phyloP scores from a whole-genome alignment of 495 filamentous ascomycete genomes.

The Xylaria cubensis region DNA sequence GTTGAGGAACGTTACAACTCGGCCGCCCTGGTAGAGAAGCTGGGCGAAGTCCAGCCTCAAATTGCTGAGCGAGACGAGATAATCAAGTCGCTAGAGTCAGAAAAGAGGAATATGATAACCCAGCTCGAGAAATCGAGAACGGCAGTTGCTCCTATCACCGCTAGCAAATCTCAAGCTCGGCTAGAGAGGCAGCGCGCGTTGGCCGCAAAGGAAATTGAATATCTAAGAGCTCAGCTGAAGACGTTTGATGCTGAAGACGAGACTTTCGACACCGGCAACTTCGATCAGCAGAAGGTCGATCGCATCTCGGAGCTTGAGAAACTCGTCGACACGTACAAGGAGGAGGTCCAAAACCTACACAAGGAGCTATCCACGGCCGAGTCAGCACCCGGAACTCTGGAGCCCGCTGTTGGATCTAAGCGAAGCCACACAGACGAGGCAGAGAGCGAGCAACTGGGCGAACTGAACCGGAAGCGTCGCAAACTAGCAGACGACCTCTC shows the following conservation, averaged over 20 bases:
- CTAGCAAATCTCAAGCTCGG: slow-evolving; percentile 69
- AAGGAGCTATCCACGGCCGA: slow-evolving; percentile 73
- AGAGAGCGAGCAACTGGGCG: slow-evolving; percentile 78
- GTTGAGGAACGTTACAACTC: slow-evolving; percentile 82
- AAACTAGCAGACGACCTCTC: slow-evolving; percentile 81
- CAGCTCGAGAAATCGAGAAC: slow-evolving; percentile 76
- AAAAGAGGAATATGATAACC: slow-evolving; percentile 62
- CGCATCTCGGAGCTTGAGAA: slow-evolving; percentile 84
- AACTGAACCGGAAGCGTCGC: slow-evolving; percentile 82
- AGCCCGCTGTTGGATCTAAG: slow-evolving; percentile 59
- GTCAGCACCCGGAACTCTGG: slow-evolving; percentile 38
- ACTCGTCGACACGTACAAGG: slow-evolving; percentile 85
- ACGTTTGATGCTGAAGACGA: slow-evolving; percentile 88
- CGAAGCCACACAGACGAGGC: slow-evolving; percentile 60
- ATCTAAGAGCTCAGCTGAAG: slow-evolving; percentile 89
- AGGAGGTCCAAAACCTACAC: slow-evolving; percentile 77
- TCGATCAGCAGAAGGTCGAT: slow-evolving; percentile 75
- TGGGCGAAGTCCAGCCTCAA: slow-evolving; percentile 81
- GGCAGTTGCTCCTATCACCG: slow-evolving; percentile 54
- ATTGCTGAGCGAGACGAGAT: slow-evolving; percentile 78
- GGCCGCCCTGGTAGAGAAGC: slow-evolving; percentile 73
- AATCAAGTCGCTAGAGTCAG: slow-evolving; percentile 73
- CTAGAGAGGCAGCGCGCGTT: slow-evolving; percentile 82
- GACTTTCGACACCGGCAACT: slow-evolving; percentile 78
- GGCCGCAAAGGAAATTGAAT: slow-evolving; percentile 90